phyloP scores from a whole-genome alignment of 495 filamentous ascomycete genomes.

The Aspergillus kassunensis region DNA sequence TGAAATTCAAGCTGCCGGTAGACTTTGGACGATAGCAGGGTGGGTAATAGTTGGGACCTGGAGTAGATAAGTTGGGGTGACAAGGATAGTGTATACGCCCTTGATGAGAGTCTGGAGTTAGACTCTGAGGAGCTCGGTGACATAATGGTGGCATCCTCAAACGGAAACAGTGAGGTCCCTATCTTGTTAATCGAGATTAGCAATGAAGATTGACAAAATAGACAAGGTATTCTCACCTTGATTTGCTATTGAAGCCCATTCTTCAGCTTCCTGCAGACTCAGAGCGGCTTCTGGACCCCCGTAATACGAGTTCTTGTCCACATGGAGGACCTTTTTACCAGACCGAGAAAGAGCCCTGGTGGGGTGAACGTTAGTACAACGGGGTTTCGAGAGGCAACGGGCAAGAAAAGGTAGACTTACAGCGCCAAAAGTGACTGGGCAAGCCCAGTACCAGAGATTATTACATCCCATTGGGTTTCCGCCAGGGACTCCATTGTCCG shows the following conservation, averaged over 20 bases:
- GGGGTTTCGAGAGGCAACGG: too few species aligned
- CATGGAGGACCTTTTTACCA: conserved; percentile 83
- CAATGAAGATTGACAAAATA: neutral
- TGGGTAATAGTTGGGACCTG: conserved; percentile 67
- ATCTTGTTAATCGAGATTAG: conserved; percentile 26
- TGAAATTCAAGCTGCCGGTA: conserved; percentile 89
- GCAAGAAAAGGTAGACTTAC: conserved; percentile 53
- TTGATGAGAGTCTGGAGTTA: conserved; percentile 50
- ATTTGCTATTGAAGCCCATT: conserved; percentile 60
- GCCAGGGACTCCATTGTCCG: conserved; percentile 71
- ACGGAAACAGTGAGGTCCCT: conserved; percentile 32
- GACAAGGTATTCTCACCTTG: conserved; percentile 32
- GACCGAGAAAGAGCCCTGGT: conserved; percentile 88
- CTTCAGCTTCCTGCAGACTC: conserved; percentile 74
- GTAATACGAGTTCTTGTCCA: conserved; percentile 86
- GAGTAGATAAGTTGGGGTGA: conserved; percentile 86
- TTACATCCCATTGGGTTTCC: conserved; percentile 83
- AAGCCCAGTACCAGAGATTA: conserved; percentile 86
- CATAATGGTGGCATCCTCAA: conserved; percentile 38
- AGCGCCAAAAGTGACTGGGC: conserved; percentile 87
- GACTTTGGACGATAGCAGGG: conserved; percentile 81
- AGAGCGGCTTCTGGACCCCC: conserved; percentile 83
- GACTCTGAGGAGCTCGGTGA: conserved; percentile 17
- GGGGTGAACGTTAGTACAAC: conserved; percentile 38
- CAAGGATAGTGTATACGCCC: conserved; percentile 79